Evolutionary conservation across 768 basidiomycete genomes (phyloP).

Genomic region (Collybia nuda): DNA sequence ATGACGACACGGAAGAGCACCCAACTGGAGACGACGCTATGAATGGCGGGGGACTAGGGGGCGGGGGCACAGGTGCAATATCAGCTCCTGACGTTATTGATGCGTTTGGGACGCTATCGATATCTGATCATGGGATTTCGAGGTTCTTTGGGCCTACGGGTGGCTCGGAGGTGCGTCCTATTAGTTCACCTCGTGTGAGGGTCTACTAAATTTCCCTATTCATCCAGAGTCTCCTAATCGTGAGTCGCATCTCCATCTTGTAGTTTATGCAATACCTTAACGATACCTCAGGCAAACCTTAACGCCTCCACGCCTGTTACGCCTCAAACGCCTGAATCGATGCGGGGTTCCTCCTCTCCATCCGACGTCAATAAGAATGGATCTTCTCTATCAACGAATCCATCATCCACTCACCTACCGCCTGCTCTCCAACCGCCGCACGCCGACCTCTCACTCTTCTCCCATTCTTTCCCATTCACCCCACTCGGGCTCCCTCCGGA

Average conservation of each 20-base stretch:
- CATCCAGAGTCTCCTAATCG: conserved; percentile 21
- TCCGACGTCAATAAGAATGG: too few relatives aligned
- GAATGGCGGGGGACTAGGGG: conserved; percentile 13
- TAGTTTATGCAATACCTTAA: too few relatives aligned
- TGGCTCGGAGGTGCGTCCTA: conserved; percentile 58
- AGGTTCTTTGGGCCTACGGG: conserved; percentile 68
- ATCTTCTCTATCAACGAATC: too few relatives aligned
- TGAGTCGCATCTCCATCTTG: conserved; percentile 1
- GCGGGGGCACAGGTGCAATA: conserved; percentile 15
- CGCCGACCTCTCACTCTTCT: conserved; percentile 45
- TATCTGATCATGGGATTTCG: conserved; percentile 59
- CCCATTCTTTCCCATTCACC: conserved; percentile 63
- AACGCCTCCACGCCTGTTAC: conserved; percentile 4
- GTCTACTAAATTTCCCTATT: background rate
- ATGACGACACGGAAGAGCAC: conserved; percentile 19
- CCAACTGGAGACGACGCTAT: conserved; percentile 23
- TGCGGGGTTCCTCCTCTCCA: conserved; percentile 16
- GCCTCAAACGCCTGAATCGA: conserved; percentile 4
- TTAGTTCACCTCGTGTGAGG: background rate
- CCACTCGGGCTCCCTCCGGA: conserved; percentile 49
- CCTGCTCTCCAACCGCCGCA: conserved; percentile 1
- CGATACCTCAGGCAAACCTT: conserved; percentile 4
- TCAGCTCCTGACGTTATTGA: conserved; percentile 44
- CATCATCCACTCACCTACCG: too few relatives aligned
- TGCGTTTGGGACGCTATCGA: conserved; percentile 59